Evolutionary conservation across 768 basidiomycete genomes (phyloP).

Genomic region (Hygrophorus russula): DNA sequence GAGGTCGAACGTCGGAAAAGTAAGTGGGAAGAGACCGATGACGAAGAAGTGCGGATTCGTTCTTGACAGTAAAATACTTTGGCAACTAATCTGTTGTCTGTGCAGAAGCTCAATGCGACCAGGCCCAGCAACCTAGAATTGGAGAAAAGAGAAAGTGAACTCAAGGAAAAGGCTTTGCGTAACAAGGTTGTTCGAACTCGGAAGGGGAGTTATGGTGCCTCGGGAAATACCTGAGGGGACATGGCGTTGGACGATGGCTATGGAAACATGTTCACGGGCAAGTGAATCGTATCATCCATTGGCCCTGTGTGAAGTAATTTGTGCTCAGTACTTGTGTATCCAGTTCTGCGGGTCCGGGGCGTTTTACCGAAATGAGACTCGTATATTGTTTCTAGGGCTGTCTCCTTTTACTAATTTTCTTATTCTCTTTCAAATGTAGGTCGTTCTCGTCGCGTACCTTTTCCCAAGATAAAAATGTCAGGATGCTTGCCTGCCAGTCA

Average conservation of each 20-base stretch:
- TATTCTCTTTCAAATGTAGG: no score
- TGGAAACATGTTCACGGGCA: neutral
- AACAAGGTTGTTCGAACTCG: slow-evolving; percentile 74
- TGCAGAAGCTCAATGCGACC: slow-evolving; percentile 5
- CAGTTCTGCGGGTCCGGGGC: no score
- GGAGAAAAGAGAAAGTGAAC: slow-evolving; percentile 61
- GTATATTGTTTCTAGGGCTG: no score
- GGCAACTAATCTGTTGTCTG: neutral
- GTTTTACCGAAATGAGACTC: no score
- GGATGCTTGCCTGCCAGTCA: no score
- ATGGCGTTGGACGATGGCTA: slow-evolving; percentile 1
- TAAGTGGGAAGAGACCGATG: slow-evolving; percentile 37
- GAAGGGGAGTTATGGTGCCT: slow-evolving; percentile 25
- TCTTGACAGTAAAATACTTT: neutral
- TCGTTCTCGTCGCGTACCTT: no score
- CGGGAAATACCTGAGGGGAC: slow-evolving; percentile 1
- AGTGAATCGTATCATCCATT: neutral
- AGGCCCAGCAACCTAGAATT: slow-evolving; percentile 32
- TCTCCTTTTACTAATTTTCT: no score
- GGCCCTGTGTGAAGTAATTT: neutral
- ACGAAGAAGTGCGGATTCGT: slow-evolving; percentile 16
- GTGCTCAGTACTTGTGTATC: neutral
- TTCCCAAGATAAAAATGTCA: no score
- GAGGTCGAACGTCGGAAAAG: slow-evolving; percentile 41
- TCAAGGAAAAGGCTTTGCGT: slow-evolving; percentile 72